A percentile compares a stretch with the other conserved stretches of the same genome.
Conservation (phyloP, 805 yeast genomes). For the Diddensiella caesifluorescens region DNA sequence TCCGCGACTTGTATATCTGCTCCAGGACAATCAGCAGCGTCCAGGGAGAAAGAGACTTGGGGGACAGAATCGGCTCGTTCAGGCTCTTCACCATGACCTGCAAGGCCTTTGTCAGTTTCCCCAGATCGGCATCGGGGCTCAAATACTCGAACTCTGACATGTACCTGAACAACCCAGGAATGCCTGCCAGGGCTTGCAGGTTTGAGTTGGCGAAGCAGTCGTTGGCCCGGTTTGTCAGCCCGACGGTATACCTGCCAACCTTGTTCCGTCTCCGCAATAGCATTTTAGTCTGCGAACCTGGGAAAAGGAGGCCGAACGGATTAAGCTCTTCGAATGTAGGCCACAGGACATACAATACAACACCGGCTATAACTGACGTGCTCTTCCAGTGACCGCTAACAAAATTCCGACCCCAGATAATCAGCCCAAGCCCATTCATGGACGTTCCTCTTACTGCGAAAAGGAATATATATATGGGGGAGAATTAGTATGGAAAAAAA, state of each 20-base stretch:
- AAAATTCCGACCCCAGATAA: too few relatives aligned
- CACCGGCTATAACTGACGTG: background rate
- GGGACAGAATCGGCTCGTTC: slow-evolving; percentile 53
- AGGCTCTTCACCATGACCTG: slow-evolving; percentile 34
- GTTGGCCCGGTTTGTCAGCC: slow-evolving; percentile 72
- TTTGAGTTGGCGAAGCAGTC: slow-evolving; percentile 93
- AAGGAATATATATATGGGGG: too few relatives aligned
- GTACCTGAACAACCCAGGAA: slow-evolving; percentile 23
- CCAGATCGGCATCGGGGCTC: slow-evolving; percentile 6
- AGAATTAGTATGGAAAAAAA: too few relatives aligned
- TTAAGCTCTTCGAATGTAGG: background rate
- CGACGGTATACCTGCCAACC: slow-evolving; percentile 54
- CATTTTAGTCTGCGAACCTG: background rate
- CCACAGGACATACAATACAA: slow-evolving; percentile 2
- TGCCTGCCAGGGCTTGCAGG: slow-evolving; percentile 51
- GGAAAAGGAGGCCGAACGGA: slow-evolving; percentile 3
- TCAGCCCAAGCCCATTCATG: too few relatives aligned
- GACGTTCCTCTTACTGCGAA: too few relatives aligned
- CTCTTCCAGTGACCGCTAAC: background rate
- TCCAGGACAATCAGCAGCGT: slow-evolving; percentile 71
- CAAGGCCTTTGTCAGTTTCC: slow-evolving; percentile 23
- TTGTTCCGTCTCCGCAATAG: slow-evolving; percentile 30
- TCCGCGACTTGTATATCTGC: slow-evolving; percentile 60
- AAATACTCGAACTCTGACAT: slow-evolving; percentile 16
- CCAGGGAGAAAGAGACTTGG: slow-evolving; percentile 67